These are phyloP conservation scores for Raphanus sativus DNA, from an alignment of 345 rosid species.

Conservation along the genomic window DNA sequence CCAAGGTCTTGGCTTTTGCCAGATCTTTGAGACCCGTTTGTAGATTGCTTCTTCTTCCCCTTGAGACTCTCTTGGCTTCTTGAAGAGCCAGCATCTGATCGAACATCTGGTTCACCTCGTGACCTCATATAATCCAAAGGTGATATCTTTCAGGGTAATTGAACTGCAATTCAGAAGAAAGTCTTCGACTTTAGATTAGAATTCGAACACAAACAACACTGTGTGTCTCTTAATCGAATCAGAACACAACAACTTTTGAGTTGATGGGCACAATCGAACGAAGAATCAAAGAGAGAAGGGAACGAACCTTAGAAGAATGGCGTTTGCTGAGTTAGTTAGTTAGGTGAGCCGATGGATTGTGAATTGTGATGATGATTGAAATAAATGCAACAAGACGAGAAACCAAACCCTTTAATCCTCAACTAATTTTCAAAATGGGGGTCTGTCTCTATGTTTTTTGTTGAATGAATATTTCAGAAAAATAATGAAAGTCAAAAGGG, in stretches of 20 bases:
- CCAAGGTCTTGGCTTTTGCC: too few species aligned
- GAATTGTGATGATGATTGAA: not conserved
- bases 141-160: constrained; percentile 8
- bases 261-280: not conserved
- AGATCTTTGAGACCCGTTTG: constrained; percentile 7
- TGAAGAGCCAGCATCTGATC: constrained; percentile 43
- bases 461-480: constrained; percentile 3
- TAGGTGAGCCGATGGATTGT: constrained; percentile 21
- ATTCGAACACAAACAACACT: not conserved
- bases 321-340: not conserved
- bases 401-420: not conserved
- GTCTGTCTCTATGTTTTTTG: not conserved
- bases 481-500: not conserved
- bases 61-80: constrained; percentile 14
- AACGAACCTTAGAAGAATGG: constrained; percentile 26
- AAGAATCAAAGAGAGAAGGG: not conserved
- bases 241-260: not conserved
- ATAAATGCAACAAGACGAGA: not conserved
- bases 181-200: not conserved
- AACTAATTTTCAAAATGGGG: not conserved
- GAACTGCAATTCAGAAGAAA: constrained; percentile 26
- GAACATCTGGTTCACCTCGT: constrained; percentile 38
- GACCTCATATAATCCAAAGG: constrained; percentile 27
- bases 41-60: constrained; percentile 25
- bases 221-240: not conserved